These are phyloP conservation scores for Monilinia vaccinii-corymbosi DNA, from an alignment of 2,329 filamentous ascomycete species.

Conservation along the genomic window DNA sequence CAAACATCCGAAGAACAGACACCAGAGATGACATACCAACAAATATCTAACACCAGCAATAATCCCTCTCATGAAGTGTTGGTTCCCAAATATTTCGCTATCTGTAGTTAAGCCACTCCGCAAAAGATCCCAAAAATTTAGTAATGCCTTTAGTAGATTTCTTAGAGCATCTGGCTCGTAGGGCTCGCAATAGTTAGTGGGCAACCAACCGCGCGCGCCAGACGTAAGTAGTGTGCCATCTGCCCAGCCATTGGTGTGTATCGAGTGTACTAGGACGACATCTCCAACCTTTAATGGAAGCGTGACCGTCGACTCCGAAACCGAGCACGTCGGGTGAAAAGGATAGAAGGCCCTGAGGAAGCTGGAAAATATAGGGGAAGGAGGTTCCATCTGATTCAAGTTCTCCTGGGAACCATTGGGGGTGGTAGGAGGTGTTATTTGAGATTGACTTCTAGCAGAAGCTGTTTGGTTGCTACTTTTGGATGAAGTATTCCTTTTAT, in stretches of 20 bases:
- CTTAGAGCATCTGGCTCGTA: constrained; percentile 86
- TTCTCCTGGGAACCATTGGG: constrained; percentile 58
- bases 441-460: constrained; percentile 30
- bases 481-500: constrained; percentile 36
- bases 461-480: constrained; percentile 20
- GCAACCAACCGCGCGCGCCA: constrained; percentile 86
- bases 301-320: constrained; percentile 79
- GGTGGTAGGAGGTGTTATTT: constrained; percentile 71
- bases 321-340: constrained; percentile 70
- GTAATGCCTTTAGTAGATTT: constrained; percentile 73
- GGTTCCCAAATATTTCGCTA: constrained; percentile 71
- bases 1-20: background rate
- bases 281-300: constrained; percentile 84
- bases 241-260: constrained; percentile 97
- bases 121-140: constrained; percentile 88
- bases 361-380: constrained; percentile 73
- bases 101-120: constrained; percentile 69
- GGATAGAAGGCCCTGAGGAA: constrained; percentile 92
- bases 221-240: constrained; percentile 85
- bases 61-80: constrained; percentile 89
- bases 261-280: constrained; percentile 86
- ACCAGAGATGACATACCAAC: constrained; percentile 50
- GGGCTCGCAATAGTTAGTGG: constrained; percentile 94
- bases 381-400: constrained; percentile 33
- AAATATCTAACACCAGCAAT: constrained; percentile 89